Percentiles rank a stretch among this genome's conserved stretches.
phyloP scores from a whole-genome alignment of 805 yeast genomes.

The Diddensiella caesifluorescens region DNA sequence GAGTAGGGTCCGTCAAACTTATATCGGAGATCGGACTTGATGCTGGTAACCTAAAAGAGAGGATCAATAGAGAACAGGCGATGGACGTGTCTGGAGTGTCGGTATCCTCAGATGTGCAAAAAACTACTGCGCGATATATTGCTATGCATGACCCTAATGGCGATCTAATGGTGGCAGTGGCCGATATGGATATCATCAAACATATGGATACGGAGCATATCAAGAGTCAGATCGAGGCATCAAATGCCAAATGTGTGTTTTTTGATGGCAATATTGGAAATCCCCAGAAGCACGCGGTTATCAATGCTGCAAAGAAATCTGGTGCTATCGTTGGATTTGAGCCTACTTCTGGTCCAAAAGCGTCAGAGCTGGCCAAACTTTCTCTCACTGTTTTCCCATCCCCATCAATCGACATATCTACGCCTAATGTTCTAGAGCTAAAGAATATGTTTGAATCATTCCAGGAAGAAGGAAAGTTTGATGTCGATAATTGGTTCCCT shows the following conservation, averaged over 20 bases:
- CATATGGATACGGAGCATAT: slow-evolving; percentile 42
- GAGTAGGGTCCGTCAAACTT: slow-evolving; percentile 41
- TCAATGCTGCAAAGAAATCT: slow-evolving; percentile 26
- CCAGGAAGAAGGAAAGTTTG: slow-evolving; percentile 38
- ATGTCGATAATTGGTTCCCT: slow-evolving; percentile 70
- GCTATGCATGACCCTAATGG: slow-evolving; percentile 63
- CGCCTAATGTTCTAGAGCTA: slow-evolving; percentile 70
- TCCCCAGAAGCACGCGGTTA: slow-evolving; percentile 37
- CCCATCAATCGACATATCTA: slow-evolving; percentile 40
- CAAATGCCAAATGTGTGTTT: slow-evolving; percentile 47
- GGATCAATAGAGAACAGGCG: slow-evolving; percentile 25
- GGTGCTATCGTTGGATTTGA: slow-evolving; percentile 48
- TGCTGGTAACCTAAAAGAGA: slow-evolving; percentile 19
- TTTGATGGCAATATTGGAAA: slow-evolving; percentile 65
- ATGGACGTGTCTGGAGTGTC: slow-evolving; percentile 39
- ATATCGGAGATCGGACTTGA: slow-evolving; percentile 63
- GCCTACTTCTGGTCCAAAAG: slow-evolving; percentile 71
- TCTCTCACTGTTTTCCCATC: slow-evolving; percentile 41
- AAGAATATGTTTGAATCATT: slow-evolving; percentile 49
- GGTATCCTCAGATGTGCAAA: slow-evolving; percentile 17
- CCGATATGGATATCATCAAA: slow-evolving; percentile 76
- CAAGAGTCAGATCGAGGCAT: slow-evolving; percentile 34
- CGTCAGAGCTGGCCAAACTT: slow-evolving; percentile 40
- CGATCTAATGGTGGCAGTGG: slow-evolving; percentile 65
- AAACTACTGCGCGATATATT: slow-evolving; percentile 63